Percentiles rank a stretch among this genome's conserved stretches.
phyloP scores from a whole-genome alignment of 1,284 basidiomycete genomes.

The Mycena sp. region DNA sequence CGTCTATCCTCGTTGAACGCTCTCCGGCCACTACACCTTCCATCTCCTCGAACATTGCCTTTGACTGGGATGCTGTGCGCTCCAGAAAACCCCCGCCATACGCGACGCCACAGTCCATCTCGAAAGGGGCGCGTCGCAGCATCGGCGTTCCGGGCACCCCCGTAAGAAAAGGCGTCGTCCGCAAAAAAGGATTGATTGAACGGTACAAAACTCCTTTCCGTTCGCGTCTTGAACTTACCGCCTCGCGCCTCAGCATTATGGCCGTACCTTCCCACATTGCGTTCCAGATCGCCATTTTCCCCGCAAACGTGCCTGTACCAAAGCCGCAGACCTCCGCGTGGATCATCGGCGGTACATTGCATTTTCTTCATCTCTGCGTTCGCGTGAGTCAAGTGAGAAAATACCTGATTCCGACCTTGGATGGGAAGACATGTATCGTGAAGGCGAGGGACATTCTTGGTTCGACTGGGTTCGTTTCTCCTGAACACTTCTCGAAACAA shows the following conservation, averaged over 20 bases:
- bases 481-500: background rate
- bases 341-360: constrained; percentile 70
- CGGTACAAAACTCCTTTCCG: constrained; percentile 50
- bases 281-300: constrained; percentile 79
- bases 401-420: constrained; percentile 72
- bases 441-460: constrained; percentile 71
- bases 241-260: constrained; percentile 53
- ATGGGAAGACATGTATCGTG: constrained; percentile 81
- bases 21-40: constrained; percentile 72
- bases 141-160: constrained; percentile 50
- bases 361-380: constrained; percentile 72
- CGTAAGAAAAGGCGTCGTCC: constrained; percentile 59
- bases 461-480: constrained; percentile 77
- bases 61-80: constrained; percentile 85
- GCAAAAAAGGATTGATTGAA: constrained; percentile 70
- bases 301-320: constrained; percentile 78
- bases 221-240: constrained; percentile 12
- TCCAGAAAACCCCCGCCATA: constrained; percentile 74
- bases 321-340: constrained; percentile 69
- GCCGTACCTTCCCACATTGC: constrained; percentile 74
- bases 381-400: constrained; percentile 66
- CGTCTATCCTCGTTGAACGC: constrained; percentile 55
- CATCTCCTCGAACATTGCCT: constrained; percentile 57
- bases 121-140: constrained; percentile 54
- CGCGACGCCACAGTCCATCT: constrained; percentile 57